Evolutionary conservation across 164 flowering plant species (phyloP).

Genomic region (Buxus sempervirens): DNA sequence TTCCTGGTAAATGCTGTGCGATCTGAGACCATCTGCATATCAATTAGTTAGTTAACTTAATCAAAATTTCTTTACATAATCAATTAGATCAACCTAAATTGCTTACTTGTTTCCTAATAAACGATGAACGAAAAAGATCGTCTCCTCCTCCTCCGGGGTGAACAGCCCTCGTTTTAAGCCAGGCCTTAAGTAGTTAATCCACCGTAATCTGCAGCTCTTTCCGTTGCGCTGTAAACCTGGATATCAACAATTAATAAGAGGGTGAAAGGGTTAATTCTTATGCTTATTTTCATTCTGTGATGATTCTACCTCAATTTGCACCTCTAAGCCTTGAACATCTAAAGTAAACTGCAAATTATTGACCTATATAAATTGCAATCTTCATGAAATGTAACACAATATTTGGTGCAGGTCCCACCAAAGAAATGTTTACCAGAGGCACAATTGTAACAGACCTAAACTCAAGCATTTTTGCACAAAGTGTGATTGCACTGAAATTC

Average conservation of each 20-base stretch:
- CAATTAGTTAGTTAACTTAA: background rate
- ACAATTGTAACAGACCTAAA: no score
- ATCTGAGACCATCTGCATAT: slow-evolving; percentile 94
- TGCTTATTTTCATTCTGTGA: no score
- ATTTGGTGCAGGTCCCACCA: no score
- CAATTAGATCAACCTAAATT: background rate
- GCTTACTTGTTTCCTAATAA: slow-evolving; percentile 86
- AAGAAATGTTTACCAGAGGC: no score
- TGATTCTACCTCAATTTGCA: background rate
- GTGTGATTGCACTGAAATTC: no score
- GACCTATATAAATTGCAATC: no score
- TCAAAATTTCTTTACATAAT: background rate
- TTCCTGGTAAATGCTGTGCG: slow-evolving; percentile 79
- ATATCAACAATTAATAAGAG: background rate
- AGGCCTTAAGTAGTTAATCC: slow-evolving; percentile 89
- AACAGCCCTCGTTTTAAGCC: slow-evolving; percentile 73
- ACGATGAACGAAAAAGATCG: slow-evolving; percentile 56
- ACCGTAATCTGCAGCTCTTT: slow-evolving; percentile 86
- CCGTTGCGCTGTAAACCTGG: slow-evolving; percentile 88
- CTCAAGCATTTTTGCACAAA: no score
- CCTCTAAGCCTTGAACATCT: no score
- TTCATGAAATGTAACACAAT: no score
- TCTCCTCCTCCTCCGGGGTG: slow-evolving; percentile 58
- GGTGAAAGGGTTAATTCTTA: background rate
- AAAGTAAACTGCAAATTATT: no score